These are phyloP conservation scores for Neurospora sp. DNA, from an alignment of 2,329 filamentous ascomycete species.

Conservation along the genomic window DNA sequence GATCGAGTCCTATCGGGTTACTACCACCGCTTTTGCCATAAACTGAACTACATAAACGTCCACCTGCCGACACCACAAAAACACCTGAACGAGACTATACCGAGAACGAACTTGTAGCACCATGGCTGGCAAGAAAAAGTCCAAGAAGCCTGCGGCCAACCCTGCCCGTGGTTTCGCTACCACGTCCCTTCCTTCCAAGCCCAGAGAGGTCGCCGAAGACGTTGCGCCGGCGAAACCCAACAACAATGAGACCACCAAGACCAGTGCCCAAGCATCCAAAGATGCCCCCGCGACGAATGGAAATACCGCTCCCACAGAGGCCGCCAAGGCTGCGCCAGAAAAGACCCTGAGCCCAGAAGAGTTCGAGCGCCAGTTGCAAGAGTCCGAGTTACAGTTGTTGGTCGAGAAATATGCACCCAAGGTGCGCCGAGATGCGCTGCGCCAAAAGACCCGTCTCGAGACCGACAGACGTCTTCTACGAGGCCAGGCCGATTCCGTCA, in stretches of 20 bases:
- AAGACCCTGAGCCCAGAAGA: slow-evolving; percentile 70
- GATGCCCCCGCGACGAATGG: slow-evolving; percentile 14
- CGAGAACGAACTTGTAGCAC: slow-evolving; percentile 4
- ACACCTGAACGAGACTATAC: neutral
- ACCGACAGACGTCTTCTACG: slow-evolving; percentile 79
- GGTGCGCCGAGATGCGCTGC: slow-evolving; percentile 65
- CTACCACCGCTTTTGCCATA: neutral
- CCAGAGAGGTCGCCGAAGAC: slow-evolving; percentile 47
- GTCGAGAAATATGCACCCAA: slow-evolving; percentile 78
- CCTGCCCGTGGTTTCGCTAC: slow-evolving; percentile 90
- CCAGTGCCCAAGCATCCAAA: slow-evolving; percentile 12
- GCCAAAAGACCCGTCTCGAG: slow-evolving; percentile 68
- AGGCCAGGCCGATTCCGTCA: slow-evolving; percentile 63
- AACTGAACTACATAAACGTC: neutral
- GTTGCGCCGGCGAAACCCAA: neutral
- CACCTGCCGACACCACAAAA: neutral
- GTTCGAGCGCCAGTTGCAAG: slow-evolving; percentile 79
- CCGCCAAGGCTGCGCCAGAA: slow-evolving; percentile 17
- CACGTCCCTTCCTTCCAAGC: slow-evolving; percentile 74
- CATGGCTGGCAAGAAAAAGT: slow-evolving; percentile 75
- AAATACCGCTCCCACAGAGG: slow-evolving; percentile 16
- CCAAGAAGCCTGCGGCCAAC: slow-evolving; percentile 83
- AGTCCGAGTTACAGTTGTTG: slow-evolving; percentile 78
- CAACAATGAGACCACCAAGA: slow-evolving; percentile 16
- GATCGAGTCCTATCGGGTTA: neutral